Base-by-base conservation (phyloP, 768 basidiomycete species). In the Suillus sp. region DNA sequence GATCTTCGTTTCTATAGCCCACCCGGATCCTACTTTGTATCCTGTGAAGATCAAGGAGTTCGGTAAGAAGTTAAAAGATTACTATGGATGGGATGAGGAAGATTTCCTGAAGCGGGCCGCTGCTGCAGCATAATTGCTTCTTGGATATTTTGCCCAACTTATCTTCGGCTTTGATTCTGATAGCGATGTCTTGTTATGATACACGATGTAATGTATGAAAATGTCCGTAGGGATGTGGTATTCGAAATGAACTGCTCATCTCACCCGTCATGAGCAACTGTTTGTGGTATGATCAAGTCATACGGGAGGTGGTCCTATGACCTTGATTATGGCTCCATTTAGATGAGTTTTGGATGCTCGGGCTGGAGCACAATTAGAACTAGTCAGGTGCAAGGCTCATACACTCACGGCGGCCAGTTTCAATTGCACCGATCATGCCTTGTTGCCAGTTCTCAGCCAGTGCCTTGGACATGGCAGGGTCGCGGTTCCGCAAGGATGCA, bases 11-110 rank as follows among this genome's bases (percentile, higher is more conserved):
- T 50, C 58, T 45, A 45, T 67, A 92, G 90, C 91, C 16, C 91
- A 93, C 69, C 91, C 91, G 25, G 88, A 91, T 72, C 75, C 88
- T 3, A 90, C 88, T 4, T 69, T 92, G 13, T 73, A 82, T 3
- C 81, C 82, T 3, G 63, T 78, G 56, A 79, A 73, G 70, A 67
- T 92, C 30, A 82, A 79, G 60, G 75, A 81, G 3, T 85, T 84
- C 68, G 81, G 86, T 11, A 86, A 84, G 74, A 83, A 78, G 58
- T 71, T 93, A 66, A 86, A 85, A 72, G 71, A 76, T 3, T 80
- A 80, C 53, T 93, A 93, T 65, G 90, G 89, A 2, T 92, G 91
- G 91, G 73, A 73, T 42, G 78, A 78, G 53, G 79, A 79, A 25
- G 78, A 80, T 59, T 81, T 83, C 70, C 25, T 71, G 42, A 67